A percentile compares a stretch with the other conserved stretches of the same genome.
Evolutionary conservation across 345 rosid species (phyloP).

Genomic region (Jatropha curcas): DNA sequence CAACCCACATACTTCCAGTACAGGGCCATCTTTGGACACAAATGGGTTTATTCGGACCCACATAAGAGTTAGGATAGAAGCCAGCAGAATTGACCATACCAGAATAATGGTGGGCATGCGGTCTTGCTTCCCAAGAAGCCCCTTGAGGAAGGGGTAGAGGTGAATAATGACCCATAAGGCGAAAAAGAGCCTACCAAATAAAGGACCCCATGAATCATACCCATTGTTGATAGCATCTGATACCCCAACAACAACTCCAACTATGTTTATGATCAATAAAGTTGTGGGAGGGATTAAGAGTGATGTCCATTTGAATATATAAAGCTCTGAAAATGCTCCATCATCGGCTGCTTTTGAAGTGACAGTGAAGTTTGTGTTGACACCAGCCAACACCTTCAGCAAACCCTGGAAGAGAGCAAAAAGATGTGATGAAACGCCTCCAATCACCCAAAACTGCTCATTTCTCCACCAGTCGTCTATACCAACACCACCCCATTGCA

Average conservation of each 20-base stretch:
- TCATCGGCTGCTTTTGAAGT: constrained; percentile 96
- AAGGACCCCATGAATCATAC: constrained; percentile 97
- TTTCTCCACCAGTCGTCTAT: constrained; percentile 99
- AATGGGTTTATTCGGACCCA: constrained; percentile 97
- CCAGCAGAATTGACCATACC: constrained; percentile 94
- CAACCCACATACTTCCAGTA: constrained; percentile 84
- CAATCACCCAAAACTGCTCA: constrained; percentile 98
- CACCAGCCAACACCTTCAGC: constrained; percentile 93
- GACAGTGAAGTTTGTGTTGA: constrained; percentile 88
- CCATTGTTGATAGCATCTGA: constrained; percentile 97
- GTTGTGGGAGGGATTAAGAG: constrained; percentile 87
- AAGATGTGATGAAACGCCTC: constrained; percentile 92
- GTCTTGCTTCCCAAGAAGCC: constrained; percentile 93
- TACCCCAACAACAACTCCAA: constrained; percentile 91
- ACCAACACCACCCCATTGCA: constrained; percentile 99
- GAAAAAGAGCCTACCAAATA: constrained; percentile 90
- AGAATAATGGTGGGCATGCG: constrained; percentile 89
- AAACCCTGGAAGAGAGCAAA: constrained; percentile 96
- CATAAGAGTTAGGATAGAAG: constrained; percentile 89
- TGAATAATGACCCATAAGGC: constrained; percentile 94
- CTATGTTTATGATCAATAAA: constrained; percentile 74
- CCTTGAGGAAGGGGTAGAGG: constrained; percentile 98
- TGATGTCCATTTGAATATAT: constrained; percentile 97
- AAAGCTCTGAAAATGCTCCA: constrained; percentile 89
- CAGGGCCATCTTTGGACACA: constrained; percentile 80